phyloP scores from a whole-genome alignment of 306 rosid genomes.

The apple (Malus domestica) region DNA sequence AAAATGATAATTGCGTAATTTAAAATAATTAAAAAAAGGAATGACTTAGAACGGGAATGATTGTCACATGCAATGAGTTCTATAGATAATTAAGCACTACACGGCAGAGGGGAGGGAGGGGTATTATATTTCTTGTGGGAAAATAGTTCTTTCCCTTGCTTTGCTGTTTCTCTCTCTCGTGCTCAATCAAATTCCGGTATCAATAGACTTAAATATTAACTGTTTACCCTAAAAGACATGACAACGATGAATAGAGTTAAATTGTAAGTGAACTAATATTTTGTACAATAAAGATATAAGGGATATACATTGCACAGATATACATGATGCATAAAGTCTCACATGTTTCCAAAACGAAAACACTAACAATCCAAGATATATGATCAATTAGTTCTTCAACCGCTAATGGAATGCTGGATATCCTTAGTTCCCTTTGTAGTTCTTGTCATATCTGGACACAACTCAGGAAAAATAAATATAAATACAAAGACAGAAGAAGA shows the following conservation, averaged over 20 bases:
- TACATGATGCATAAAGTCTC: not conserved
- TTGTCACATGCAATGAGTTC: not conserved
- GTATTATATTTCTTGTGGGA: constrained; percentile 55
- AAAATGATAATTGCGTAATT: not conserved
- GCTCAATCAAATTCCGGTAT: constrained; percentile 46
- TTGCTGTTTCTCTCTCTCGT: constrained; percentile 66
- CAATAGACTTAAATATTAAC: constrained; percentile 37
- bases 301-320: not conserved
- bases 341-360: not conserved
- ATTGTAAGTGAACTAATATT: not conserved
- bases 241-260: not conserved
- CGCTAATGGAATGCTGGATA: constrained; percentile 25
- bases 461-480: constrained; percentile 1
- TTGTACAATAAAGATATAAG: constrained; percentile 6
- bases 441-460: constrained; percentile 29
- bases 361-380: constrained; percentile 57
- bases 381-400: constrained; percentile 37
- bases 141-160: constrained; percentile 67
- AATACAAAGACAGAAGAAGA: constrained; percentile 2
- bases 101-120: not conserved
- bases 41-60: not conserved
- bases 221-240: constrained; percentile 42
- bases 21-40: not conserved
- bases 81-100: not conserved
- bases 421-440: constrained; percentile 41